Base-by-base conservation (phyloP, 257 asterid species). In the Prunella vulgaris region DNA sequence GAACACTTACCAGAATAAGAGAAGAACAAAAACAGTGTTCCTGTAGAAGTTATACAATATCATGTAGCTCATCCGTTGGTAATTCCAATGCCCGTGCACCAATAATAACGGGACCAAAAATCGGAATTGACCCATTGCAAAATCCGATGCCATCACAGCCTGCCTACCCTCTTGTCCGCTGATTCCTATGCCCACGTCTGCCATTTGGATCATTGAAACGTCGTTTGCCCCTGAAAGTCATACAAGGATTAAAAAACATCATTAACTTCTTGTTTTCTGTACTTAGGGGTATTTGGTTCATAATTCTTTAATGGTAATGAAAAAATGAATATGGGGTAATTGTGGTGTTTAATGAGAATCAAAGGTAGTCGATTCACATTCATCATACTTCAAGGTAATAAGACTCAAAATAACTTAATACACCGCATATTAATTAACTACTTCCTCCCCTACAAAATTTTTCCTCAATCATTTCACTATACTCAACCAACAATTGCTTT, bases 81-180 rank as follows among this genome's bases (percentile, higher is more conserved):
- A 94, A 82, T 91, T 94, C 99, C 99, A 94, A 65, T 94, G 99
- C 28, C 99, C 99, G 12, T 94, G 98, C 42, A 94, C 99, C 78
- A 94, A 82, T 72, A 94, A 72, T 61, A 94, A 82, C 1, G 98
- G 95, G 75, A 91, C 95, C 88, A 94, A 76, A 80, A 94, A 94
- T 79, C 96, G 80, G 82, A 94, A 94, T 70, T 94, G 98, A 48
- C 93, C 99, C 99, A 94, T 94, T 17, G 98, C 95, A 71, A 94
- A 94, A 83, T 94, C 99, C 33, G 99, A 94, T 59, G 99, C 97
- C 99, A 94, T 94, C 60, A 91, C 99, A 49, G 99, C 99, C 84
- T 94, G 99, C 67, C 97, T 79, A 46, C 99, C 99, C 77, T 94
- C 99, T 82, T 90, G 96, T 69, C 99, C 99, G 63, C 99, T 91